Evolutionary conservation across 2,329 filamentous ascomycete species (phyloP).

Genomic region (Colletotrichum magnum): DNA sequence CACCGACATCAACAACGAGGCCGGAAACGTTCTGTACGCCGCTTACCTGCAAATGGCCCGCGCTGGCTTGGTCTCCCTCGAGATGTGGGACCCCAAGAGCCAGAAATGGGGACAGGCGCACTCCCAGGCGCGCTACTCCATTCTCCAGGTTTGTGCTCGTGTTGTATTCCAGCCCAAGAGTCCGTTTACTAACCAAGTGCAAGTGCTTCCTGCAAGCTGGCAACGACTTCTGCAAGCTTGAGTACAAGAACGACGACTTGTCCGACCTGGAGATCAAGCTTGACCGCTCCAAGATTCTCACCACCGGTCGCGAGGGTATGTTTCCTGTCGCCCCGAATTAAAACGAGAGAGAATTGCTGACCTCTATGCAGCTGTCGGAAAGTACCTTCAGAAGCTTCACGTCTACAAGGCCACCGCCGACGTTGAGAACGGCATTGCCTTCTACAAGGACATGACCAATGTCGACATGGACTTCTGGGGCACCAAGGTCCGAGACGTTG

Average conservation of each 20-base stretch:
- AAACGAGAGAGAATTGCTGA: slow-evolving; percentile 43
- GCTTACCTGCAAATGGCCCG: slow-evolving; percentile 95
- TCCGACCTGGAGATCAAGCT: slow-evolving; percentile 86
- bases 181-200: slow-evolving; percentile 7
- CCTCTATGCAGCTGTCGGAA: slow-evolving; percentile 76
- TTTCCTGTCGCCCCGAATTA: neutral
- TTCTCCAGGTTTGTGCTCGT: slow-evolving; percentile 69
- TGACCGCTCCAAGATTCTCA: slow-evolving; percentile 89
- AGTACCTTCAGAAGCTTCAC: slow-evolving; percentile 91
- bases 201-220: slow-evolving; percentile 86
- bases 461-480: slow-evolving; percentile 90
- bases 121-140: slow-evolving; percentile 92
- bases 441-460: slow-evolving; percentile 87
- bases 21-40: slow-evolving; percentile 89
- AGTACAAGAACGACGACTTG: slow-evolving; percentile 79
- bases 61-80: slow-evolving; percentile 88
- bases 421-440: slow-evolving; percentile 79
- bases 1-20: slow-evolving; percentile 79
- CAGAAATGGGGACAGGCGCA: slow-evolving; percentile 94
- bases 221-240: slow-evolving; percentile 88
- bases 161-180: neutral
- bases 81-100: slow-evolving; percentile 94
- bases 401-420: slow-evolving; percentile 94
- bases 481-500: slow-evolving; percentile 81
- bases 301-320: slow-evolving; percentile 78